Conservation (phyloP, 345 rosid species). For the Hypericum androsaemum region DNA sequence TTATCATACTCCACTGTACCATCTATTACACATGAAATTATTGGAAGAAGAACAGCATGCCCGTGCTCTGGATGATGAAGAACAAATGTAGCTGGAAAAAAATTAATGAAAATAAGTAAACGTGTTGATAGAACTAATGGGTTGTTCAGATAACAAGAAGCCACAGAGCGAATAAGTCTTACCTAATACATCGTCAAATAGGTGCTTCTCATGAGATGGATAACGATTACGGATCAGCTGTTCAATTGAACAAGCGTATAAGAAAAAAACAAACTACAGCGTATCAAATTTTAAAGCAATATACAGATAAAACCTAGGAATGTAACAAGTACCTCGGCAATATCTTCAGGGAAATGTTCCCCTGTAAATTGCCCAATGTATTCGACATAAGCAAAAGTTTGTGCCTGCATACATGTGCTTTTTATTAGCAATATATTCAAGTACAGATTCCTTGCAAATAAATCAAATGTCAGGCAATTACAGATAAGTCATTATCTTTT, state of each 20-base stretch:
- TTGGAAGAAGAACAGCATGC: conserved; percentile 88
- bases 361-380: conserved; percentile 90
- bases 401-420: conserved; percentile 37
- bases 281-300: too few species aligned
- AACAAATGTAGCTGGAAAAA: conserved; percentile 76
- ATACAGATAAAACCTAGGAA: too few species aligned
- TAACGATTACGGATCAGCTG: conserved; percentile 81
- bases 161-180: conserved; percentile 18
- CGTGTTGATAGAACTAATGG: too few species aligned
- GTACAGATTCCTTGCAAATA: too few species aligned
- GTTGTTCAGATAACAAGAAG: not conserved
- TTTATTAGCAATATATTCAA: too few species aligned
- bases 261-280: conserved; percentile 11
- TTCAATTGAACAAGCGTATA: conserved; percentile 15
- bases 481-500: too few species aligned
- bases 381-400: conserved; percentile 86
- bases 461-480: too few species aligned
- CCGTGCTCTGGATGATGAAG: conserved; percentile 98
- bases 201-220: conserved; percentile 70
- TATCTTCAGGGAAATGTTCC: conserved; percentile 83
- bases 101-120: conserved; percentile 8
- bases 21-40: conserved; percentile 84
- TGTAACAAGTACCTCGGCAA: conserved; percentile 61
- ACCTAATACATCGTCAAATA: conserved; percentile 93
- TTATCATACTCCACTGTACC: conserved; percentile 72